Conservation (phyloP, 345 rosid genomes). For the Sisymbrium irio region DNA sequence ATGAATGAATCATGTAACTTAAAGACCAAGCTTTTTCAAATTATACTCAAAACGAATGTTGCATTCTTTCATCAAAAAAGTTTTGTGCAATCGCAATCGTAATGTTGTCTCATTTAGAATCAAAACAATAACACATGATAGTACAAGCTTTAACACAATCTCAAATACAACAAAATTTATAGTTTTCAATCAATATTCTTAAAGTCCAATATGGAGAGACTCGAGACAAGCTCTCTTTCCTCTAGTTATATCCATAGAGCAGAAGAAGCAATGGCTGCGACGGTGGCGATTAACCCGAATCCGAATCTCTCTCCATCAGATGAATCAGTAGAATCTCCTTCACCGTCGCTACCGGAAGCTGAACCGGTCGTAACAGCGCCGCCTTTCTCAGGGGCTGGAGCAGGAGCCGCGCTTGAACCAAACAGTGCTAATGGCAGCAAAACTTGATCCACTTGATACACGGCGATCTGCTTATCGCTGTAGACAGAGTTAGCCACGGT, state of each 20-base stretch:
- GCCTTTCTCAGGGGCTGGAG: constrained; percentile 57
- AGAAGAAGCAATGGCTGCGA: constrained; percentile 35
- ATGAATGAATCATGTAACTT: constrained; percentile 27
- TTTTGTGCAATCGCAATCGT: constrained; percentile 14
- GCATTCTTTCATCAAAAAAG: constrained; percentile 17
- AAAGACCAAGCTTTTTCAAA: background rate
- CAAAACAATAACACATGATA: constrained; percentile 30
- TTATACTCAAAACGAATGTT: constrained; percentile 21
- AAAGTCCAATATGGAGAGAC: background rate
- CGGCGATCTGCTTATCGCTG: constrained; percentile 55
- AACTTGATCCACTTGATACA: constrained; percentile 78
- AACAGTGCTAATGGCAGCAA: constrained; percentile 67
- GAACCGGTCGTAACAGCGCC: constrained; percentile 40
- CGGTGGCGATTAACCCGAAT: background rate
- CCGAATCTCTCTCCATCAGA: constrained; percentile 39
- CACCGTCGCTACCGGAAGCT: constrained; percentile 48
- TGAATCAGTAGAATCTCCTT: constrained; percentile 38
- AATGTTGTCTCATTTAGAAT: constrained; percentile 6
- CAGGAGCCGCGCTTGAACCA: constrained; percentile 59
- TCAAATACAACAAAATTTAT: constrained; percentile 5
- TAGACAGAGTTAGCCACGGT: constrained; percentile 61
- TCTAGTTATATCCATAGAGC: constrained; percentile 38
- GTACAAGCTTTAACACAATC: constrained; percentile 6
- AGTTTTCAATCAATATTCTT: constrained; percentile 9
- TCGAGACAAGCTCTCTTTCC: background rate